Percentiles rank a stretch among this genome's conserved stretches.
These are phyloP conservation scores for Boletus subcaerulescens DNA, from an alignment of 768 basidiomycete species.

Conservation along the genomic window DNA sequence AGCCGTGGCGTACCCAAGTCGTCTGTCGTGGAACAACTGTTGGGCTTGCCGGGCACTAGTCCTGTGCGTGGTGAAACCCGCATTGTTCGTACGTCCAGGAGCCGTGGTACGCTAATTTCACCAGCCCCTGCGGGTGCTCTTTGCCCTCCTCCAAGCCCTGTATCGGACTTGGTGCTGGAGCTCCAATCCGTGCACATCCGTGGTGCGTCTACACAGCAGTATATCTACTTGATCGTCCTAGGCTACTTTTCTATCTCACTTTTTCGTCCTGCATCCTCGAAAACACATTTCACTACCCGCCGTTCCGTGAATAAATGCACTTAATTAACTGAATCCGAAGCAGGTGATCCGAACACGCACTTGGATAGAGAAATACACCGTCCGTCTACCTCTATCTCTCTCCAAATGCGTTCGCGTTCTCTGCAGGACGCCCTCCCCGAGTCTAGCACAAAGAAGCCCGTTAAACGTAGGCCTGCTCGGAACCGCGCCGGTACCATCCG, in stretches of 20 bases:
- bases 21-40: background rate
- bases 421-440: constrained; percentile 14
- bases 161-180: constrained; percentile 17
- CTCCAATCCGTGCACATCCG: constrained; percentile 23
- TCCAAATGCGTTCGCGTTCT: constrained; percentile 20
- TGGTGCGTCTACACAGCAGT: constrained; percentile 23
- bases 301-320: background rate
- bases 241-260: background rate
- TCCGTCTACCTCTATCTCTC: background rate
- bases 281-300: background rate
- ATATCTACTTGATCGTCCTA: background rate
- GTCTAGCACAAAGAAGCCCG: constrained; percentile 11
- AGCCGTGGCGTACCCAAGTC: background rate
- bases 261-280: background rate
- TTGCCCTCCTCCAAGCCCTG: constrained; percentile 18
- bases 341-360: constrained; percentile 13
- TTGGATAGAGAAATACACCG: constrained; percentile 8
- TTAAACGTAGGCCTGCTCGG: constrained; percentile 15
- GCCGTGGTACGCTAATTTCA: background rate
- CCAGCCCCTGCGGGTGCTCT: background rate
- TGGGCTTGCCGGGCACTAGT: constrained; percentile 16
- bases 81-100: background rate
- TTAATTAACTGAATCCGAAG: constrained; percentile 7
- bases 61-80: background rate
- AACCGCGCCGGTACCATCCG: constrained; percentile 51